Evolutionary conservation across 371 early-diverging fungal species (phyloP), one percentile per base, ranked within the genome.

Genomic region (Polyrhizophydium stewartii): DNA sequence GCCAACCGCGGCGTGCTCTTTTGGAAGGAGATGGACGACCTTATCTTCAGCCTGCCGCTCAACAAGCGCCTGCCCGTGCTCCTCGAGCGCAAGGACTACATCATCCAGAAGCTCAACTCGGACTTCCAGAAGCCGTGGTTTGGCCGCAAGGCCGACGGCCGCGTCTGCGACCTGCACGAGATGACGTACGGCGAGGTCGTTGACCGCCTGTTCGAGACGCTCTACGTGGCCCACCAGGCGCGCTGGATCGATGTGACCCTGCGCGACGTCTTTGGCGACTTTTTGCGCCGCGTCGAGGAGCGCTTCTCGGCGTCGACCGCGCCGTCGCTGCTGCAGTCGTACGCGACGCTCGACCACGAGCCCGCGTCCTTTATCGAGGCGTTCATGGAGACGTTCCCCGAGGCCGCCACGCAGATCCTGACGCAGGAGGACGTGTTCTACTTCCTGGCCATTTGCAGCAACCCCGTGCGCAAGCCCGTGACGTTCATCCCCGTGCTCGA

Each of bases 61-160:
- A 93, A 94, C 45, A 95, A 94, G 86, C 89, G 94, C 50, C 60
- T 88, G 25, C 74, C 87, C 56, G 90, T 83, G 31, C 77, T 96
- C 58, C 66, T 87, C 65, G 88, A 88, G 72, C 91, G 91, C 82
- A 93, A 92, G 85, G 89, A 91, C 56, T 93, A 93, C 62, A 89
- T 95, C 59, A 95, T 96, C 74, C 77, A 88, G 72, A 88, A 91
- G 41, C 77, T 96, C 43, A 96, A 95, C 68, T 87, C 82, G 40
- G 95, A 96, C 73, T 92, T 88, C 87, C 92, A 92, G 73, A 85
- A 83, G 71, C 90, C 89, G n/a, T 96, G 93, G 94, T 96, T 96
- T 64, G 95, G 94, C 58, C 82, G 84, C 68, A 93, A 94, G 85
- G 57, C 55, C 6, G 65, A 66, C 25, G 73, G 77, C 31, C 16